A percentile compares a stretch with the other conserved stretches of the same genome.
These are phyloP conservation scores for Ustilago nuda DNA, from an alignment of 1,284 basidiomycete genomes.

Conservation along the genomic window DNA sequence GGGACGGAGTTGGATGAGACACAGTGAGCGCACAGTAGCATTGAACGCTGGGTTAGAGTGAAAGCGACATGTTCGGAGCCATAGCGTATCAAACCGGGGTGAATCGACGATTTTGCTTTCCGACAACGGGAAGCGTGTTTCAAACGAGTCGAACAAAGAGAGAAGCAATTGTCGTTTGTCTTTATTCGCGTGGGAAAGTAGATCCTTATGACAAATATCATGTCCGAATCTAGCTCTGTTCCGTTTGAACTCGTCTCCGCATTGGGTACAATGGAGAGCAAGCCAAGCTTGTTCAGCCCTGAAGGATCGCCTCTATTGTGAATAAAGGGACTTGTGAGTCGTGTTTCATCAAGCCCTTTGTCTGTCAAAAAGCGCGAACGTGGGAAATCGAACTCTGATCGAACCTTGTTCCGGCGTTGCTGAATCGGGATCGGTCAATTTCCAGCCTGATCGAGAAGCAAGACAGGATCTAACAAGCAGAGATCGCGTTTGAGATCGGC, in stretches of 20 bases:
- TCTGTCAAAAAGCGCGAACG: slow-evolving; percentile 19
- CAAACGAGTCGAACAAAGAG: slow-evolving; percentile 4
- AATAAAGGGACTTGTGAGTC: slow-evolving; percentile 6
- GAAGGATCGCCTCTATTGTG: not conserved
- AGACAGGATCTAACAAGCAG: not conserved
- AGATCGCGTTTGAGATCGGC: not conserved
- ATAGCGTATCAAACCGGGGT: not conserved
- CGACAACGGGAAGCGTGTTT: slow-evolving; percentile 3
- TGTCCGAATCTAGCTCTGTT: not conserved
- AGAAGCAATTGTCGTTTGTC: not conserved
- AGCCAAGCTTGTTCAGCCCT: not conserved
- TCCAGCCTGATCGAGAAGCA: not conserved
- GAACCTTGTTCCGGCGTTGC: not conserved
- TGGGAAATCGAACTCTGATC: slow-evolving; percentile 1
- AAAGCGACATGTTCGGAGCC: not conserved
- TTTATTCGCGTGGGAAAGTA: slow-evolving; percentile 7
- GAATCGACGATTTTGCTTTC: not conserved
- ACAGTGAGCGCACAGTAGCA: no score
- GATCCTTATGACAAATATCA: not conserved
- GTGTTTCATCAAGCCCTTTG: slow-evolving; percentile 9
- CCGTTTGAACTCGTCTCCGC: not conserved
- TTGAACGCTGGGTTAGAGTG: no score
- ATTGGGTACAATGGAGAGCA: not conserved
- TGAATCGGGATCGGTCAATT: slow-evolving; percentile 7
- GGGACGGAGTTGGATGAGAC: no score